These are phyloP conservation scores for Suhomyces panamericanus DNA, from an alignment of 1,139 yeast genomes.

Conservation along the genomic window DNA sequence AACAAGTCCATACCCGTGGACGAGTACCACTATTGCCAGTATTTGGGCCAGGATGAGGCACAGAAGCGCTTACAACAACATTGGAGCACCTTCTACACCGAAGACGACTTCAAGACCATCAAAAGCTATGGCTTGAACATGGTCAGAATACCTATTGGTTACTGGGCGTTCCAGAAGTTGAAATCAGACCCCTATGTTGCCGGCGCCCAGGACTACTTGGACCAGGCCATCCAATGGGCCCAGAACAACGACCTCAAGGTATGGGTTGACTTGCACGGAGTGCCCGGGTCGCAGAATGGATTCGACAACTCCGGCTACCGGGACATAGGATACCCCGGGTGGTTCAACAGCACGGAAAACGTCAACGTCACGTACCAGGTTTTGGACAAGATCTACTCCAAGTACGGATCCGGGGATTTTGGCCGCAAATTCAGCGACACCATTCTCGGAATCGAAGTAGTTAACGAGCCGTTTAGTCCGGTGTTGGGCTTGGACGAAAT, in stretches of 20 bases:
- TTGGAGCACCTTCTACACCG: conserved; percentile 56
- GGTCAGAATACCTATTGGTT: conserved; percentile 67
- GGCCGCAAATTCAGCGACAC: conserved; percentile 44
- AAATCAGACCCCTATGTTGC: conserved; percentile 58
- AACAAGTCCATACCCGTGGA: conserved; percentile 43
- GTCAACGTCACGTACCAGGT: conserved; percentile 45
- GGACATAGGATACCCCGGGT: conserved; percentile 45
- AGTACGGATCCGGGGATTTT: conserved; percentile 40
- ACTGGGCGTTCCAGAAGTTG: conserved; percentile 59
- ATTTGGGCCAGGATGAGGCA: conserved; percentile 50
- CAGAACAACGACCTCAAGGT: conserved; percentile 48
- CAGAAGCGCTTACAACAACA: conserved; percentile 44
- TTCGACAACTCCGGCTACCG: conserved; percentile 66
- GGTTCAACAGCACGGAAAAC: conserved; percentile 49
- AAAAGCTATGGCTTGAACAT: conserved; percentile 53
- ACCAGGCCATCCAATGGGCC: conserved; percentile 58
- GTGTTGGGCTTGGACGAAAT: conserved; percentile 38
- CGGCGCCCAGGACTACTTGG: conserved; percentile 56
- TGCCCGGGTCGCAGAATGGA: conserved; percentile 71
- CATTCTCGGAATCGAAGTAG: conserved; percentile 60
- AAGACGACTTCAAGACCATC: conserved; percentile 52
- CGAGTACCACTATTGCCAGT: conserved; percentile 54
- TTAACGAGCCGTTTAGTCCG: conserved; percentile 64
- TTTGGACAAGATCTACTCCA: conserved; percentile 42
- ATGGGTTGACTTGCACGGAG: conserved; percentile 67